These are phyloP conservation scores for Paecilomyces fulvus DNA, from an alignment of 2,329 filamentous ascomycete species.

Conservation along the genomic window DNA sequence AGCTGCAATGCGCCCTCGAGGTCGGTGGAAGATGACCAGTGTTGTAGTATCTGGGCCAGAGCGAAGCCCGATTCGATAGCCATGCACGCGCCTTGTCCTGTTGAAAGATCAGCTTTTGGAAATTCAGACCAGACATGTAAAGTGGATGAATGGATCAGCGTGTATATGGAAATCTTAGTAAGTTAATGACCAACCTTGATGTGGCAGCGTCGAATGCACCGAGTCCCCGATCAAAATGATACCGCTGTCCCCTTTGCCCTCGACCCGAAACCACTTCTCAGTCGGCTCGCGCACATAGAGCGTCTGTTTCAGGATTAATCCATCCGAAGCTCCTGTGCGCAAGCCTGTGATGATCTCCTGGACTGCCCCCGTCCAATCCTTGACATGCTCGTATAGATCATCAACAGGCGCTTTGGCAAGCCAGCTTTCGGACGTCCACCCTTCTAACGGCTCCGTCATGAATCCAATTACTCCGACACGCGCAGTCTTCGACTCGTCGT, in stretches of 20 bases:
- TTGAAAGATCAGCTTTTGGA: not conserved
- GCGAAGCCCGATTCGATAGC: conserved; percentile 27
- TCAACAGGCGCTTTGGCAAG: conserved; percentile 25
- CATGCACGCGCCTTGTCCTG: conserved; percentile 27
- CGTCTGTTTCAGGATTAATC: conserved; percentile 26
- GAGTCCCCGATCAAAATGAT: conserved; percentile 26
- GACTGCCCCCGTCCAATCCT: conserved; percentile 24
- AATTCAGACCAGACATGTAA: no score
- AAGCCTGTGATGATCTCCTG: conserved; percentile 25
- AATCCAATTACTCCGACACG: conserved; percentile 28
- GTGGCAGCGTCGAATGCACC: conserved; percentile 26
- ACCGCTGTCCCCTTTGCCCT: conserved; percentile 14
- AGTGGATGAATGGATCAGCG: not conserved
- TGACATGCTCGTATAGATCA: conserved; percentile 23
- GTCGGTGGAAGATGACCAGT: conserved; percentile 18
- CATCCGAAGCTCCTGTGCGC: conserved; percentile 20
- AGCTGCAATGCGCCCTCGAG: conserved; percentile 23
- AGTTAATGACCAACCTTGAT: conserved; percentile 17
- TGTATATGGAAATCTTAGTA: conserved; percentile 1
- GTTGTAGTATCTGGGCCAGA: conserved; percentile 21
- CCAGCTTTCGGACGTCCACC: conserved; percentile 29
- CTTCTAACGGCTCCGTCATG: conserved; percentile 28
- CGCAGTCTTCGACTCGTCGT: conserved; percentile 21
- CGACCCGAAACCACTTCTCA: conserved; percentile 22
- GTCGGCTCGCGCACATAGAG: conserved; percentile 25